Percentiles rank a stretch among this genome's conserved stretches.
Evolutionary conservation across 192 early-diverging fungal genomes (phyloP).

Genomic region (Coemansia reversa): DNA sequence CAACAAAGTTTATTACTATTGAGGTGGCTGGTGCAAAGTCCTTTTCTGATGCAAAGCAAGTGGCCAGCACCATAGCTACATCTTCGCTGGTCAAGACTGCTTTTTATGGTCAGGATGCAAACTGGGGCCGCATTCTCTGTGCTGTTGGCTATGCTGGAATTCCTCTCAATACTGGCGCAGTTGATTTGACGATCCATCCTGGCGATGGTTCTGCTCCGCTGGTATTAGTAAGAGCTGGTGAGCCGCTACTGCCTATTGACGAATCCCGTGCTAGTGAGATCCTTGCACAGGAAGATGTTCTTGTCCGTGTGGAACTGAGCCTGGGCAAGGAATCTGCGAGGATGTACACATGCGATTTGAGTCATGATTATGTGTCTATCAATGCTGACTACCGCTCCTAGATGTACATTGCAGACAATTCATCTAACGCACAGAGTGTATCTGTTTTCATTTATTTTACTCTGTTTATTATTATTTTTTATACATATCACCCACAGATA

Average conservation of each 20-base stretch:
- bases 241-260: constrained; percentile 74
- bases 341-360: constrained; percentile 96
- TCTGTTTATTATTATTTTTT: background rate
- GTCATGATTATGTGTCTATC: constrained; percentile 90
- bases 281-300: constrained; percentile 80
- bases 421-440: background rate
- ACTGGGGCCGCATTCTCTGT: constrained; percentile 95
- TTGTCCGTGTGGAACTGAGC: constrained; percentile 76
- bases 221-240: constrained; percentile 74
- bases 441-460: background rate
- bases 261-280: constrained; percentile 81
- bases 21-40: constrained; percentile 72
- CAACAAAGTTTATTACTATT: constrained; percentile 95
- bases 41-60: constrained; percentile 75
- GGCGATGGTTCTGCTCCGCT: constrained; percentile 62
- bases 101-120: constrained; percentile 94
- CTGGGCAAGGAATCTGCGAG: constrained; percentile 70
- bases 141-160: constrained; percentile 85
- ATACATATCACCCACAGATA: background rate
- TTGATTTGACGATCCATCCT: constrained; percentile 73
- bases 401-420: background rate
- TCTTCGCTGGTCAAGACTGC: constrained; percentile 96
- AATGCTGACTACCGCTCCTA: constrained; percentile 85
- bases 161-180: constrained; percentile 67
- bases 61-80: constrained; percentile 85